Percentiles rank a stretch among this genome's conserved stretches.
phyloP scores from a whole-genome alignment of 192 early-diverging fungal species.

The Cetraspora pellucida region DNA sequence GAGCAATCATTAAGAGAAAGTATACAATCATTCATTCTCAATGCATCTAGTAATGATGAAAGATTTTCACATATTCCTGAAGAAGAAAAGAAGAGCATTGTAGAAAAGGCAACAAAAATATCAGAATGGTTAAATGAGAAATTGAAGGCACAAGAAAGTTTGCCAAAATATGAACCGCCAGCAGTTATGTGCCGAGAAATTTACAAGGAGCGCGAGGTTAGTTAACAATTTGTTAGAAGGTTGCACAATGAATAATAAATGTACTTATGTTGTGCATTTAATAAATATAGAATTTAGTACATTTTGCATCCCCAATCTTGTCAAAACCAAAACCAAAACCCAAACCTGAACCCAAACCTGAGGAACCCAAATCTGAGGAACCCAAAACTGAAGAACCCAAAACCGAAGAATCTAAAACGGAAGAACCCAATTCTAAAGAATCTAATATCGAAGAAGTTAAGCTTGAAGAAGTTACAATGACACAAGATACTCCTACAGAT shows the following conservation, averaged over 20 bases:
- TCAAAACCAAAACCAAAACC: constrained; percentile 88
- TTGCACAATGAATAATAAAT: not conserved
- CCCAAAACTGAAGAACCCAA: not conserved
- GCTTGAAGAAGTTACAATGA: too few species aligned
- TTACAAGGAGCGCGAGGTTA: constrained; percentile 66
- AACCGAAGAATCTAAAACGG: not conserved
- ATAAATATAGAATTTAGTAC: constrained; percentile 45
- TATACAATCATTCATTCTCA: constrained; percentile 71
- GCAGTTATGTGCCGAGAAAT: constrained; percentile 74
- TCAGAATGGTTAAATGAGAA: constrained; percentile 87
- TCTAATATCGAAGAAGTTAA: too few species aligned
- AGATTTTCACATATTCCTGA: constrained; percentile 84
- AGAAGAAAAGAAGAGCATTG: constrained; percentile 83
- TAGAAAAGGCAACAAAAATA: constrained; percentile 72
- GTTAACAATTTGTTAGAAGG: not conserved
- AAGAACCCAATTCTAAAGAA: not conserved
- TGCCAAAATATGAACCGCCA: constrained; percentile 76
- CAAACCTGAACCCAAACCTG: constrained; percentile 51
- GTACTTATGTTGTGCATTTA: not conserved
- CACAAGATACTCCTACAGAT: too few species aligned
- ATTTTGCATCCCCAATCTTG: constrained; percentile 78
- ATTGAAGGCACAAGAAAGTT: constrained; percentile 71
- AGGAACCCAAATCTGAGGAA: constrained; percentile 12
- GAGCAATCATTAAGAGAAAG: constrained; percentile 79
- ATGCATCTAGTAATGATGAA: constrained; percentile 77